A percentile compares a stretch with the other conserved stretches of the same genome.
phyloP scores from a whole-genome alignment of 2,329 filamentous ascomycete genomes.

The Fusarium beomiforme region DNA sequence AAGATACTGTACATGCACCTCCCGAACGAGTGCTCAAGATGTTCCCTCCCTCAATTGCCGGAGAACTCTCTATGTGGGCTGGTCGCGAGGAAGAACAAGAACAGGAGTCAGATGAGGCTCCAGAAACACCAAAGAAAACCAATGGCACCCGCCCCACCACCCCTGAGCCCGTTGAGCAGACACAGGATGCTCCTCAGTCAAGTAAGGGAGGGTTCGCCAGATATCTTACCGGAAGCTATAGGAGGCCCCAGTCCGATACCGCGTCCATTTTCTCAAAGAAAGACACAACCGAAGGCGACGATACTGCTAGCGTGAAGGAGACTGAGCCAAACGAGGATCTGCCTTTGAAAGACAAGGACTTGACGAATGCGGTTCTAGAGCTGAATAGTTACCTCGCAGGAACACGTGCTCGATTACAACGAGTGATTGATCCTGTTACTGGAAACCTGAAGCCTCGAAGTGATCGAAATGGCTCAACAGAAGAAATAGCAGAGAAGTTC shows the following conservation, averaged over 20 bases:
- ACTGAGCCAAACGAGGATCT: conserved; percentile 57
- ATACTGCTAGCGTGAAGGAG: conserved; percentile 63
- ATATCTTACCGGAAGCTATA: conserved; percentile 59
- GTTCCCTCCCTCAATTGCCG: conserved; percentile 86
- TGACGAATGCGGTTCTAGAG: conserved; percentile 82
- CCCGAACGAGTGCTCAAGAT: conserved; percentile 87
- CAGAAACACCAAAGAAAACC: conserved; percentile 39
- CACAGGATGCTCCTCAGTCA: conserved; percentile 47
- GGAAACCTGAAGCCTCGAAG: conserved; percentile 67
- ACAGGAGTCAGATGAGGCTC: conserved; percentile 53
- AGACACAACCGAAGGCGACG: conserved; percentile 61
- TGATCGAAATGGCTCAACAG: conserved; percentile 55
- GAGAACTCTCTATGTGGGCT: conserved; percentile 73
- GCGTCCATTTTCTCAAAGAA: conserved; percentile 70
- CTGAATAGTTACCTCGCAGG: conserved; percentile 90
- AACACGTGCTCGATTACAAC: conserved; percentile 74
- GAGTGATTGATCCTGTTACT: conserved; percentile 69
- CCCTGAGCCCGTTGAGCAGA: conserved; percentile 43
- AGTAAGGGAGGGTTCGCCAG: conserved; percentile 62
- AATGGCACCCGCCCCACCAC: conserved; percentile 43
- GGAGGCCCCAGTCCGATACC: conserved; percentile 61
- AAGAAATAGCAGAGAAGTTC: conserved; percentile 65
- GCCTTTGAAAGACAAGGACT: conserved; percentile 79
- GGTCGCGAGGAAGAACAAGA: conserved; percentile 47
- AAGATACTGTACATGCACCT: conserved; percentile 85